These are phyloP conservation scores for Tulasnella sp. DNA, from an alignment of 768 basidiomycete genomes.

Conservation along the genomic window DNA sequence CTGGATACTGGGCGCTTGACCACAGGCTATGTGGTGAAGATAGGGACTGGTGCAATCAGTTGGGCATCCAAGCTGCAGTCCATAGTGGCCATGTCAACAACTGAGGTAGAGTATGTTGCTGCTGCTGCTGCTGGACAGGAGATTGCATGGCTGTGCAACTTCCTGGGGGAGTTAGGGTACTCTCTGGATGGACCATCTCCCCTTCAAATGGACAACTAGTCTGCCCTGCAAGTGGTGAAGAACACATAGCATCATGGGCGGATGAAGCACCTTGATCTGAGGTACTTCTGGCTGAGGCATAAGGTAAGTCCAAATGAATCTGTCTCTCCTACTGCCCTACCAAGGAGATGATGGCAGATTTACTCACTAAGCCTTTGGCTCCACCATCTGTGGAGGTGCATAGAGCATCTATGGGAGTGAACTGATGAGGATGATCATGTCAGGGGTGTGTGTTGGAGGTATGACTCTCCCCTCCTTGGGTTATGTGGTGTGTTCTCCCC, in stretches of 20 bases:
- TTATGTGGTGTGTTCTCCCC: too few species aligned
- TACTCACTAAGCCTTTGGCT: slow-evolving; percentile 11
- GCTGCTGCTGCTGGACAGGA: background rate
- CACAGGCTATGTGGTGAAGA: slow-evolving; percentile 23
- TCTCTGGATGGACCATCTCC: background rate
- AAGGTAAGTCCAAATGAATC: slow-evolving; percentile 6
- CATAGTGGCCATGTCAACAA: slow-evolving; percentile 21
- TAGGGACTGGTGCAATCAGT: slow-evolving; percentile 18
- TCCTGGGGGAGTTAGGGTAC: background rate
- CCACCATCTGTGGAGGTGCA: background rate
- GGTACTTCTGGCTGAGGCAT: background rate
- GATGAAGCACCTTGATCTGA: slow-evolving; percentile 8
- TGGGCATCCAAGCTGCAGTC: slow-evolving; percentile 23
- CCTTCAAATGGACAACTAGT: slow-evolving; percentile 13
- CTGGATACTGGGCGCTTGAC: slow-evolving; percentile 21
- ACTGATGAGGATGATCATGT: too few species aligned
- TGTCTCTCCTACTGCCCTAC: background rate
- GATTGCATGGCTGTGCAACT: slow-evolving; percentile 2
- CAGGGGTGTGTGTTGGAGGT: too few species aligned
- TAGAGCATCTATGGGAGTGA: background rate
- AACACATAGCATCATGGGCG: background rate
- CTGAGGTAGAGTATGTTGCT: slow-evolving; percentile 24
- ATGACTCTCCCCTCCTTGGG: too few species aligned
- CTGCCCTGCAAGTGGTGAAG: slow-evolving; percentile 4
- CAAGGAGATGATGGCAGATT: slow-evolving; percentile 1